Evolutionary conservation across 1,284 basidiomycete genomes (phyloP).

Genomic region (Leccinum laetum): DNA sequence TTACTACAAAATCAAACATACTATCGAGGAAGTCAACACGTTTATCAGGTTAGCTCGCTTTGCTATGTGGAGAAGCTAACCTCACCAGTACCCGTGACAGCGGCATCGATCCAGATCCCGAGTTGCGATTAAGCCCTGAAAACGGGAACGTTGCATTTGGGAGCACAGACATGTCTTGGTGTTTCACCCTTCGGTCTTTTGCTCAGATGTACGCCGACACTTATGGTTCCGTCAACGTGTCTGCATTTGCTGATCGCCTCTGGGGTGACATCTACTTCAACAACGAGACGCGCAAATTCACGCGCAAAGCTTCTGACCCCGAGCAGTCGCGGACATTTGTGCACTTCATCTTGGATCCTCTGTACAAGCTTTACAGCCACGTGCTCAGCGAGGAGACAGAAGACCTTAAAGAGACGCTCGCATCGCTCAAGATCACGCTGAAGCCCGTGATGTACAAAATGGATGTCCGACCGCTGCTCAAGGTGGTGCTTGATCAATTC

Average conservation of each 20-base stretch:
- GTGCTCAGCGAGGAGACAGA: constrained; percentile 94
- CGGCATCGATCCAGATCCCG: constrained; percentile 86
- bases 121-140: constrained; percentile 89
- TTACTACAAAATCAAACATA: constrained; percentile 99
- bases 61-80: not conserved
- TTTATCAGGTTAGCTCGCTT: constrained; percentile 73
- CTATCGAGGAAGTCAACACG: constrained; percentile 98
- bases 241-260: constrained; percentile 79
- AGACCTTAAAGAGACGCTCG: constrained; percentile 80
- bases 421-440: constrained; percentile 79
- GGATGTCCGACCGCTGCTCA: constrained; percentile 94
- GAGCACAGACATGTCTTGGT: constrained; percentile 97
- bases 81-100: constrained; percentile 40
- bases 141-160: constrained; percentile 98
- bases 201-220: constrained; percentile 95
- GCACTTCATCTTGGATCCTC: constrained; percentile 94
- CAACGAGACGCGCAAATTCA: constrained; percentile 83
- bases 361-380: constrained; percentile 97
- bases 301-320: constrained; percentile 79
- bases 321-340: constrained; percentile 90
- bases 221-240: constrained; percentile 74
- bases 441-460: constrained; percentile 98
- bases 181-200: constrained; percentile 94
- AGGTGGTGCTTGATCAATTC: constrained; percentile 94
- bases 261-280: constrained; percentile 99